A percentile compares a stretch with the other conserved stretches of the same genome.
phyloP scores from a whole-genome alignment of 1,139 yeast genomes.

The Saccharomyces uvarum region DNA sequence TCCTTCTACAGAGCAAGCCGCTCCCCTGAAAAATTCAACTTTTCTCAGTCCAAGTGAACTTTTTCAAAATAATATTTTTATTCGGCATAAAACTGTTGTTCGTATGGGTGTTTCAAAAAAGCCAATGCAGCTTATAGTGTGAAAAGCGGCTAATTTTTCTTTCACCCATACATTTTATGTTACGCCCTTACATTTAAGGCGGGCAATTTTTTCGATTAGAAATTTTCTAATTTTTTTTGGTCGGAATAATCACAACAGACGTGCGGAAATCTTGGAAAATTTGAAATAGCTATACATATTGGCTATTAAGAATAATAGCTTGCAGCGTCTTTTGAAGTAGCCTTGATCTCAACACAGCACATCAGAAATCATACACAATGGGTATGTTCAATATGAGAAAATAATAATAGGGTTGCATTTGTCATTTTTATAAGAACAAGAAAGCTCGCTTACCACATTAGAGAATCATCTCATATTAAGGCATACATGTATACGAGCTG shows the following conservation, averaged over 20 bases:
- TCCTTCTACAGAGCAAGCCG: background rate
- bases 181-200: background rate
- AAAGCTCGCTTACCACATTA: background rate
- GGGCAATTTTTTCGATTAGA: background rate
- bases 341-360: background rate
- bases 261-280: background rate
- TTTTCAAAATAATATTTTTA: background rate
- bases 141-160: background rate
- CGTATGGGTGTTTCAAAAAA: background rate
- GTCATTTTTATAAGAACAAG: background rate
- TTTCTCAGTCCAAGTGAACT: background rate
- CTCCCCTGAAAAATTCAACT: background rate
- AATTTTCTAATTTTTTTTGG: background rate
- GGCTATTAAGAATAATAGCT: background rate
- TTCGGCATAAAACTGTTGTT: background rate
- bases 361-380: constrained; percentile 6
- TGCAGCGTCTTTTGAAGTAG: background rate
- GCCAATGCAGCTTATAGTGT: background rate
- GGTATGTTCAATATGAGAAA: constrained; percentile 1
- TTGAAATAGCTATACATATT: background rate
- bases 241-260: background rate
- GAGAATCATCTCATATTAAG: background rate
- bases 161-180: background rate
- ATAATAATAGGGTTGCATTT: background rate
- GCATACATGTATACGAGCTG: background rate